These are phyloP conservation scores for Fraxinus latifolia DNA, from an alignment of 305 asterid species.

Conservation along the genomic window DNA sequence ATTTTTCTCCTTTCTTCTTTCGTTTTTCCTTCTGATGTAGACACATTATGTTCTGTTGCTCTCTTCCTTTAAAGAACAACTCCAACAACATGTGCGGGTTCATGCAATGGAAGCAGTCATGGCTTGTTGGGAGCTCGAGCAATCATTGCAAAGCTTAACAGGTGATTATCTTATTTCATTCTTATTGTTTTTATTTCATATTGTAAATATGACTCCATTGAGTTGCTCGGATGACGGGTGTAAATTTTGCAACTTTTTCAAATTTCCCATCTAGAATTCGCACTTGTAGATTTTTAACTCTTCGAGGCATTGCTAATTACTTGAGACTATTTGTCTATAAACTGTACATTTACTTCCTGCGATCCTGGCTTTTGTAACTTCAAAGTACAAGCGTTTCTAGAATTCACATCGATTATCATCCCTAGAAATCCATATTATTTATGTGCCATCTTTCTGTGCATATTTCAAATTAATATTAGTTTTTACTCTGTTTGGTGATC, in stretches of 20 bases:
- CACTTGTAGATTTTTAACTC: background rate
- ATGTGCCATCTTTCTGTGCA: conserved; percentile 2
- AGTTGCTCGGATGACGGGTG: background rate
- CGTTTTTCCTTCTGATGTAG: conserved; percentile 35
- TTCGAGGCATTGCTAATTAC: background rate
- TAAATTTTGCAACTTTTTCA: background rate
- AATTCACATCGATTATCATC: background rate
- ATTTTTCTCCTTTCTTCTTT: background rate
- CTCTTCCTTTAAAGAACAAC: conserved; percentile 93
- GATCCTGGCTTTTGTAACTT: background rate
- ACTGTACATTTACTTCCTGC: background rate
- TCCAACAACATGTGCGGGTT: conserved; percentile 94
- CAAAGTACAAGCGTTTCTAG: conserved; percentile 3
- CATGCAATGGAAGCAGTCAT: conserved; percentile 99
- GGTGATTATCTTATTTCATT: conserved; percentile 36
- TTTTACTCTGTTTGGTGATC: background rate
- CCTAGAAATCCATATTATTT: background rate
- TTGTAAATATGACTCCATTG: background rate
- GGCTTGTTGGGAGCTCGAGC: conserved; percentile 99
- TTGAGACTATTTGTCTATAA: background rate
- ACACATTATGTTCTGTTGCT: conserved; percentile 87
- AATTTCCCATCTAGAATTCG: background rate
- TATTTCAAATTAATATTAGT: background rate
- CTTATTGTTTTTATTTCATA: conserved; percentile 9
- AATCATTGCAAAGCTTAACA: conserved; percentile 90